Percentiles rank a stretch among this genome's conserved stretches.
Conservation (phyloP, 1,284 basidiomycete genomes). For the Ceratobasidium theobromae region DNA sequence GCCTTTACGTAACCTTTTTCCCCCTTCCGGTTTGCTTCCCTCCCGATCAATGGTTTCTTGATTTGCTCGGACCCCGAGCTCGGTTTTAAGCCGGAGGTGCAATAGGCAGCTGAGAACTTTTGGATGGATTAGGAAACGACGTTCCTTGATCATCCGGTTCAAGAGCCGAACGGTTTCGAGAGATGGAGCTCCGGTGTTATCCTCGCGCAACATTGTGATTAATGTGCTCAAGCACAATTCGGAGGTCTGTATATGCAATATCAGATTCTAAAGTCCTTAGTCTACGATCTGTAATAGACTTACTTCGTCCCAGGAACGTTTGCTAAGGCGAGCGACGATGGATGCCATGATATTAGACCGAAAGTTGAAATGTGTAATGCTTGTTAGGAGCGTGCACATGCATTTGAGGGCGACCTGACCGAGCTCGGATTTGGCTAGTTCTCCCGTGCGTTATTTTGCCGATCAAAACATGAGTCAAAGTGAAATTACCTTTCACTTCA, state of each 20-base stretch:
- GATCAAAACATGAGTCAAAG: neutral
- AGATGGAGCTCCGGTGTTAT: constrained; percentile 77
- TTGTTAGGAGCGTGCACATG: constrained; percentile 82
- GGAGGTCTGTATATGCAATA: constrained; percentile 55
- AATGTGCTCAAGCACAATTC: constrained; percentile 81
- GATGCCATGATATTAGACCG: constrained; percentile 89
- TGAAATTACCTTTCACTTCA: constrained; percentile 76
- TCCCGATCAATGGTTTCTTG: constrained; percentile 56
- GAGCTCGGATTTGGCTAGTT: constrained; percentile 51
- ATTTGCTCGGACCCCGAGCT: constrained; percentile 75
- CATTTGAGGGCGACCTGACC: constrained; percentile 74
- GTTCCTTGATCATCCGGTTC: constrained; percentile 96
- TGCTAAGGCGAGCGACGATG: constrained; percentile 81
- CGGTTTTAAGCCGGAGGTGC: constrained; percentile 84
- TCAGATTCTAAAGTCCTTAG: neutral
- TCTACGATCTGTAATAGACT: constrained; percentile 38
- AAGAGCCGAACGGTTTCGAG: constrained; percentile 88
- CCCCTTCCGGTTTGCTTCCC: constrained; percentile 49
- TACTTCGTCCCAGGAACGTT: constrained; percentile 85
- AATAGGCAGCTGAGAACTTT: constrained; percentile 85
- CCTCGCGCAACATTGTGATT: constrained; percentile 77
- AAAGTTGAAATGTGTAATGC: constrained; percentile 97
- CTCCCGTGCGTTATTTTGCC: constrained; percentile 29
- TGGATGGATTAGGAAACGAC: constrained; percentile 86
- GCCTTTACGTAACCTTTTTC: constrained; percentile 49